phyloP scores from a whole-genome alignment of 2,329 filamentous ascomycete genomes.

The Alternaria sp. region DNA sequence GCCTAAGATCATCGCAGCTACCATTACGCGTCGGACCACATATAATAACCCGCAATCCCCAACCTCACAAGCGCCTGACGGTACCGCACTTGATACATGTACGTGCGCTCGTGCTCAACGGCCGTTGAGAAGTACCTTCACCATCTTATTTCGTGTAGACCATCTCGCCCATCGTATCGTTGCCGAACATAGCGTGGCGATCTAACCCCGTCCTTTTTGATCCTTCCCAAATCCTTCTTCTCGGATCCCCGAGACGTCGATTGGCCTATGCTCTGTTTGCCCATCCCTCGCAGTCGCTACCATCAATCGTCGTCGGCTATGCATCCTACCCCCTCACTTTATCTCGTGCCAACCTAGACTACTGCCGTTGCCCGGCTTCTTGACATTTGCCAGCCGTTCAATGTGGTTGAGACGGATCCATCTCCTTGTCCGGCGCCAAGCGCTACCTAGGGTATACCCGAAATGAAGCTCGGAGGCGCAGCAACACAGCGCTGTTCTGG shows the following conservation, averaged over 20 bases:
- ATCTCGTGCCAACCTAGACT: neutral
- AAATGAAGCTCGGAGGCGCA: slow-evolving; percentile 23
- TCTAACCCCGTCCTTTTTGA: slow-evolving; percentile 18
- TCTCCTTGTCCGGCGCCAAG: slow-evolving; percentile 5
- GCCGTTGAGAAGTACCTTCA: slow-evolving; percentile 7
- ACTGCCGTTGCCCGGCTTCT: neutral
- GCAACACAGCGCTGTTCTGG: slow-evolving; percentile 13
- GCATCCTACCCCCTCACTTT: neutral
- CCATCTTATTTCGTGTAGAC: slow-evolving; percentile 12
- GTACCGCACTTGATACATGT: slow-evolving; percentile 1
- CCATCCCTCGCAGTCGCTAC: neutral
- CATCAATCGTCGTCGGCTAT: neutral
- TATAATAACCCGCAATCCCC: slow-evolving; percentile 26
- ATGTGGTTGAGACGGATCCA: slow-evolving; percentile 3
- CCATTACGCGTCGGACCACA: slow-evolving; percentile 46
- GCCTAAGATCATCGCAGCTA: slow-evolving; percentile 6
- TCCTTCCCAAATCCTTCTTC: slow-evolving; percentile 17
- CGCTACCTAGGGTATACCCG: slow-evolving; percentile 18
- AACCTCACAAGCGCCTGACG: slow-evolving; percentile 3
- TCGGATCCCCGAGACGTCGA: slow-evolving; percentile 2
- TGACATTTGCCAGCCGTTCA: neutral
- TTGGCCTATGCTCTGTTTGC: neutral
- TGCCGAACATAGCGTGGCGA: slow-evolving; percentile 24
- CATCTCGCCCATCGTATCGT: slow-evolving; percentile 17
- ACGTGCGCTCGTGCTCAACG: slow-evolving; percentile 3